Conservation (phyloP, 1,284 basidiomycete genomes). For the Pulveroboletus sp. region DNA sequence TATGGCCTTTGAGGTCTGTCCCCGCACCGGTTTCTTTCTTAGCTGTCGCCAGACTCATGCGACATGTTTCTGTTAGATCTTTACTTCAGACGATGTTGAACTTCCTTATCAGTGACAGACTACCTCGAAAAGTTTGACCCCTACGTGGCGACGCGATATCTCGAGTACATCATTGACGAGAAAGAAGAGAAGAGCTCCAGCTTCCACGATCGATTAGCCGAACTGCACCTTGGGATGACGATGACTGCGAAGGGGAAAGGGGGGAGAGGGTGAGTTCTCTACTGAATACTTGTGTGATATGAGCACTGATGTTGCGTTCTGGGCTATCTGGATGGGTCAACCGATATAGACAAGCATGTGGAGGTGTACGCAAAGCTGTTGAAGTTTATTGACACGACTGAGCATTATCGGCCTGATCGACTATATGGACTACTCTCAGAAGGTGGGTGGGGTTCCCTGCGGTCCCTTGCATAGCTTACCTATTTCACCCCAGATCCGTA, state of each 20-base stretch:
- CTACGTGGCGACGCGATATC: slow-evolving; percentile 69
- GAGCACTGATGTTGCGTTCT: neutral
- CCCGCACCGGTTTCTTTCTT: neutral
- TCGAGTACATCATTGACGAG: slow-evolving; percentile 84
- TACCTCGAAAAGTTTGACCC: slow-evolving; percentile 75
- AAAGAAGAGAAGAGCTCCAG: slow-evolving; percentile 62
- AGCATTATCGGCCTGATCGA: slow-evolving; percentile 74
- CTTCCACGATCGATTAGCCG: slow-evolving; percentile 87
- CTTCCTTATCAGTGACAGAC: slow-evolving; percentile 77
- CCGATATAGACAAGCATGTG: slow-evolving; percentile 37
- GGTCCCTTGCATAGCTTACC: neutral
- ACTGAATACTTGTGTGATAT: neutral
- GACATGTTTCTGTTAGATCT: slow-evolving; percentile 57
- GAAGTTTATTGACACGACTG: slow-evolving; percentile 70
- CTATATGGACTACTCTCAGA: slow-evolving; percentile 78
- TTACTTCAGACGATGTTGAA: slow-evolving; percentile 91
- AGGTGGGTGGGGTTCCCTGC: slow-evolving; percentile 41
- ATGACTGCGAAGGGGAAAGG: slow-evolving; percentile 48
- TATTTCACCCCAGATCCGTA: slow-evolving; percentile 57
- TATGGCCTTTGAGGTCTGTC: slow-evolving; percentile 71
- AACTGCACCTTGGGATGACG: slow-evolving; percentile 76
- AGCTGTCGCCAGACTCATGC: neutral
- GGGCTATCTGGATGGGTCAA: neutral
- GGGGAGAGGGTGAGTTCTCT: slow-evolving; percentile 48
- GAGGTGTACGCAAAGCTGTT: slow-evolving; percentile 69